Evolutionary conservation across 108 stramenopile genomes (phyloP).

Genomic region (Conticribra weissflogii): DNA sequence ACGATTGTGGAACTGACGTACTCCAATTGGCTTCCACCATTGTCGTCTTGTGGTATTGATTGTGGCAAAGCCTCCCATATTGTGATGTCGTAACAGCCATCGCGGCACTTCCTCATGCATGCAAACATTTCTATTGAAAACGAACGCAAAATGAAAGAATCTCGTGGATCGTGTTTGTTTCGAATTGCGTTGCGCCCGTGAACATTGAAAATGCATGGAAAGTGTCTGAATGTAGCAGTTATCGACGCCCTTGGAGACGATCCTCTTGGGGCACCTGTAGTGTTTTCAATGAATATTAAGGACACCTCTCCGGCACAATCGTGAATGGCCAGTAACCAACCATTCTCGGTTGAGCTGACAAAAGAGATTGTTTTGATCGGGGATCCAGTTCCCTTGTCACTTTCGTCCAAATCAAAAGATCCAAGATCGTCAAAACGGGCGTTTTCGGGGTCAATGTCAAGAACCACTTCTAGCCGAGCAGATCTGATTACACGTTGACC

Average conservation of each 20-base stretch:
- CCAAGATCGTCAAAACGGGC: conserved; percentile 54
- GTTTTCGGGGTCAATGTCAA: conserved; percentile 59
- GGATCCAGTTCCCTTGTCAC: conserved; percentile 14
- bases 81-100: conserved; percentile 30
- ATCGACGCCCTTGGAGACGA: conserved; percentile 3
- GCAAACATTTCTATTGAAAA: conserved; percentile 51
- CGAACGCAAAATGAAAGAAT: conserved; percentile 34
- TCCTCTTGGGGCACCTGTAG: not conserved
- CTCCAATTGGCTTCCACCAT: conserved; percentile 10
- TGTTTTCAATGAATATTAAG: conserved; percentile 54
- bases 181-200: conserved; percentile 4
- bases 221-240: conserved; percentile 39
- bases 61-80: conserved; percentile 37
- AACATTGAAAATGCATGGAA: conserved; percentile 42
- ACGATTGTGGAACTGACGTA: conserved; percentile 29
- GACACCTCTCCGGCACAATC: conserved; percentile 50
- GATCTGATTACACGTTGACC: conserved; percentile 52
- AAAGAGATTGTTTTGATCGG: conserved; percentile 51
- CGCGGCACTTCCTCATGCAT: conserved; percentile 15
- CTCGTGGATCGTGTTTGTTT: conserved; percentile 19
- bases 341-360: conserved; percentile 36
- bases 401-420: conserved; percentile 24
- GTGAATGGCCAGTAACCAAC: conserved; percentile 50
- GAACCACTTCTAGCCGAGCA: conserved; percentile 52
- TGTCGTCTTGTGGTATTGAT: conserved; percentile 8